Evolutionary conservation across 495 filamentous ascomycete species (phyloP).

Genomic region (Neurospora sp.): DNA sequence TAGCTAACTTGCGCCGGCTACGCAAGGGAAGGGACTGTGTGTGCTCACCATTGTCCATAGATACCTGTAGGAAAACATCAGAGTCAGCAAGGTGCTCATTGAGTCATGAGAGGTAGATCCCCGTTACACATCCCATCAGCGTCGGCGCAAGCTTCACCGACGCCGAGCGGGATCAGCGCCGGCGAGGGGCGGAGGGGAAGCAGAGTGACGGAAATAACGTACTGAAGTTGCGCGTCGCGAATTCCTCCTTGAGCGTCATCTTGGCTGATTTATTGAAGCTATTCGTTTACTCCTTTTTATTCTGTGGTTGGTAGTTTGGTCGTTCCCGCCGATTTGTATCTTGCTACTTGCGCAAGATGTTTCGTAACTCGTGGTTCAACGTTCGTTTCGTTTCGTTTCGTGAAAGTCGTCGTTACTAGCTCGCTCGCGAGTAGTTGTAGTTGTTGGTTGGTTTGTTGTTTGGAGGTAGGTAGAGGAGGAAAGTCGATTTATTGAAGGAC

Average conservation of each 20-base stretch:
- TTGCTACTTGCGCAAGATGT: neutral
- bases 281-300: neutral
- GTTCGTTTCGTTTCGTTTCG: neutral
- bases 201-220: too few relatives aligned
- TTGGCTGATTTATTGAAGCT: conserved; percentile 16
- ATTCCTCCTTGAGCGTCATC: conserved; percentile 58
- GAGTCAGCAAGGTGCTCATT: conserved; percentile 9
- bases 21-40: neutral
- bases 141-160: neutral
- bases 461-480: neutral
- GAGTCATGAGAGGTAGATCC: neutral
- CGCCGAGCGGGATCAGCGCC: neutral
- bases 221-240: conserved; percentile 97
- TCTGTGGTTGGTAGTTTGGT: neutral
- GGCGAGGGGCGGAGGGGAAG: neutral
- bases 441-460: neutral
- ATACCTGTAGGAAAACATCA: conserved; percentile 59
- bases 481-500: neutral
- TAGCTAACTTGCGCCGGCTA: neutral
- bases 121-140: neutral
- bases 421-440: neutral
- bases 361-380: neutral
- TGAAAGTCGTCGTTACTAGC: neutral
- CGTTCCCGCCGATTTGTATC: neutral
- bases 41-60: conserved; percentile 95